Conservation (phyloP, 371 early-diverging fungal genomes). For the Mucor racemosus region DNA sequence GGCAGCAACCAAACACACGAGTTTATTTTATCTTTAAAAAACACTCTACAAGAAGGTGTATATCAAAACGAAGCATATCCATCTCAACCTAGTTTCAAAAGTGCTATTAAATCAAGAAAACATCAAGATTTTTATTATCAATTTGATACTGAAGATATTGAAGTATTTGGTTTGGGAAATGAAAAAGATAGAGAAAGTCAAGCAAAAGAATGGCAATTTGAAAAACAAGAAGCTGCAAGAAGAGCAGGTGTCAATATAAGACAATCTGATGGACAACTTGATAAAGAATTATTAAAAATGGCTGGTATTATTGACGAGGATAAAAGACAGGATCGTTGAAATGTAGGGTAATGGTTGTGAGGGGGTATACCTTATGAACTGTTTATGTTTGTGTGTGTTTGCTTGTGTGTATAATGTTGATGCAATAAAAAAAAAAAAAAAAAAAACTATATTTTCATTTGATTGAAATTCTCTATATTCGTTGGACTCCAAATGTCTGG, state of each 20-base stretch:
- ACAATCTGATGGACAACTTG: conserved; percentile 46
- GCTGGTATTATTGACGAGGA: conserved; percentile 55
- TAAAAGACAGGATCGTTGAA: conserved; percentile 30
- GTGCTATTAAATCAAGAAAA: conserved; percentile 13
- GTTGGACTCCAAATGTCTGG: conserved; percentile 13
- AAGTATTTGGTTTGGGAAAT: conserved; percentile 65
- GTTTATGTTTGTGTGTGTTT: neutral
- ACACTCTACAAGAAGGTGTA: conserved; percentile 53
- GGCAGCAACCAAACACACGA: neutral
- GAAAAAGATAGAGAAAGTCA: conserved; percentile 45
- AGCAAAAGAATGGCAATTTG: conserved; percentile 63
- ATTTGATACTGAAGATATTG: conserved; percentile 61
- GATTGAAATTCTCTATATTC: conserved; percentile 15
- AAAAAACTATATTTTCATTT: conserved; percentile 14
- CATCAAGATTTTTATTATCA: conserved; percentile 18
- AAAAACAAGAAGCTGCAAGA: conserved; percentile 55
- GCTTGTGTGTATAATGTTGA: neutral
- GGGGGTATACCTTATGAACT: conserved; percentile 2
- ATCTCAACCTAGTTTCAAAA: conserved; percentile 33
- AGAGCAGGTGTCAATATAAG: conserved; percentile 54
- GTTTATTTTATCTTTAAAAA: conserved; percentile 43
- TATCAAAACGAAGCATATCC: conserved; percentile 54
- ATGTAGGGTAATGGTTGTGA: neutral
- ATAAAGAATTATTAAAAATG: conserved; percentile 51
- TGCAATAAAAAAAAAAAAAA: conserved; percentile 1